These are phyloP conservation scores for Fusarium protoensiforme DNA, from an alignment of 2,329 filamentous ascomycete species.

Conservation along the genomic window DNA sequence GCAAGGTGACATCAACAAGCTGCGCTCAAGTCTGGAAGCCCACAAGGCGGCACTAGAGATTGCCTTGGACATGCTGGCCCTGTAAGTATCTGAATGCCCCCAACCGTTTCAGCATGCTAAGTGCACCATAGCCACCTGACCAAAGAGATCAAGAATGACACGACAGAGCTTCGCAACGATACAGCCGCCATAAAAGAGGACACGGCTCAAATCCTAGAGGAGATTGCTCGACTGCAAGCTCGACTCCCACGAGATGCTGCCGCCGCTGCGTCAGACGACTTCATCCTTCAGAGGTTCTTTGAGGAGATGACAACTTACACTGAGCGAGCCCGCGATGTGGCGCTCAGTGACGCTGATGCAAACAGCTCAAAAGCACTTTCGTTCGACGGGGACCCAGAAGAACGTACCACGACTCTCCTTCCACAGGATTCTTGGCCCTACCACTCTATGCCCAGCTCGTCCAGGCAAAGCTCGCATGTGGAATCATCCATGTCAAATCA, in stretches of 20 bases:
- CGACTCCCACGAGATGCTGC: not conserved
- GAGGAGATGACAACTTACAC: slow-evolving; percentile 24
- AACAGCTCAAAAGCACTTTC: not conserved
- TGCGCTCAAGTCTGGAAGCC: slow-evolving; percentile 8
- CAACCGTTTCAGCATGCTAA: not conserved
- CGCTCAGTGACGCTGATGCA: not conserved
- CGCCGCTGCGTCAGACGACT: not conserved
- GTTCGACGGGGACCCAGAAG: not conserved
- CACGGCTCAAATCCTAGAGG: not conserved
- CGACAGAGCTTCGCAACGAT: not conserved
- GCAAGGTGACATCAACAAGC: slow-evolving; percentile 16
- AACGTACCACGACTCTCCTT: not conserved
- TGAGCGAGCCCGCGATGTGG: not conserved
- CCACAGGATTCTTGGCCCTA: not conserved
- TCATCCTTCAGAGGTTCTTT: slow-evolving; percentile 3
- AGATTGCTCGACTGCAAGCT: slow-evolving; percentile 11
- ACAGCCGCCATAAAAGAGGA: slow-evolving; percentile 18
- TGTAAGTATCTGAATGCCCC: not conserved
- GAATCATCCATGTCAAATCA: not conserved
- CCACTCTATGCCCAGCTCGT: not conserved
- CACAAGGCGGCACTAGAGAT: slow-evolving; percentile 21
- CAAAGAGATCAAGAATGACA: slow-evolving; percentile 8
- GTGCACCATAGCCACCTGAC: not conserved
- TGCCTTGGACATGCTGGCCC: slow-evolving; percentile 7
- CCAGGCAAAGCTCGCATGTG: not conserved